Conservation (phyloP, 345 rosid genomes). For the Dipteronia sinensis region DNA sequence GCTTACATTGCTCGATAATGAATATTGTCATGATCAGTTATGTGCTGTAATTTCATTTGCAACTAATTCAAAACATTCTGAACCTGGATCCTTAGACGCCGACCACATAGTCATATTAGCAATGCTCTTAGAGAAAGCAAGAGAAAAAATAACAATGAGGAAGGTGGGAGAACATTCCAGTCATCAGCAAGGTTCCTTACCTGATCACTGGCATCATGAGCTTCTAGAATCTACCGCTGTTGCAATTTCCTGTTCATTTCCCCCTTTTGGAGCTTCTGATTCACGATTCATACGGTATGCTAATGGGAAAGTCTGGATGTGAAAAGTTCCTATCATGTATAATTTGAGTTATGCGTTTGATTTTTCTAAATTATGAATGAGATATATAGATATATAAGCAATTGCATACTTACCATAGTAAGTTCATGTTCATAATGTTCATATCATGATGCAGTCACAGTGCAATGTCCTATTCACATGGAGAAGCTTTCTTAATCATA, state of each 20-base stretch:
- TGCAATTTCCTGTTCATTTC: slow-evolving; percentile 46
- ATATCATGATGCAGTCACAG: not conserved
- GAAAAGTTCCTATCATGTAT: slow-evolving; percentile 5
- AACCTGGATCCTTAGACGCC: slow-evolving; percentile 33
- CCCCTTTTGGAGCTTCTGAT: slow-evolving; percentile 45
- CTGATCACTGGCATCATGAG: slow-evolving; percentile 72
- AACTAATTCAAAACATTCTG: slow-evolving; percentile 40
- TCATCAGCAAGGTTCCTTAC: slow-evolving; percentile 44
- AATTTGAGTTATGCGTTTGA: not conserved
- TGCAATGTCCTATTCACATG: not conserved
- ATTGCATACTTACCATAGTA: not conserved
- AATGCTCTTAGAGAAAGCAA: slow-evolving; percentile 71
- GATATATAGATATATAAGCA: not conserved
- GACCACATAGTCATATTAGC: slow-evolving; percentile 45
- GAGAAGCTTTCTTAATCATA: not conserved
- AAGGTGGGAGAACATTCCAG: slow-evolving; percentile 39
- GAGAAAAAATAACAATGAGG: slow-evolving; percentile 51
- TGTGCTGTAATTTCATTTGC: slow-evolving; percentile 57
- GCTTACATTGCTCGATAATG: slow-evolving; percentile 77
- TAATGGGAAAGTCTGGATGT: slow-evolving; percentile 11
- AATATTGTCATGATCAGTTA: slow-evolving; percentile 79
- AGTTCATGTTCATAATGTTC: slow-evolving; percentile 4
- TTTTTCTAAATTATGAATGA: not conserved
- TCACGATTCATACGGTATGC: slow-evolving; percentile 71
- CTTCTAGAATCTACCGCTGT: slow-evolving; percentile 79